Conservation (phyloP, 768 basidiomycete genomes). For the Coprinopsis cinerea region DNA sequence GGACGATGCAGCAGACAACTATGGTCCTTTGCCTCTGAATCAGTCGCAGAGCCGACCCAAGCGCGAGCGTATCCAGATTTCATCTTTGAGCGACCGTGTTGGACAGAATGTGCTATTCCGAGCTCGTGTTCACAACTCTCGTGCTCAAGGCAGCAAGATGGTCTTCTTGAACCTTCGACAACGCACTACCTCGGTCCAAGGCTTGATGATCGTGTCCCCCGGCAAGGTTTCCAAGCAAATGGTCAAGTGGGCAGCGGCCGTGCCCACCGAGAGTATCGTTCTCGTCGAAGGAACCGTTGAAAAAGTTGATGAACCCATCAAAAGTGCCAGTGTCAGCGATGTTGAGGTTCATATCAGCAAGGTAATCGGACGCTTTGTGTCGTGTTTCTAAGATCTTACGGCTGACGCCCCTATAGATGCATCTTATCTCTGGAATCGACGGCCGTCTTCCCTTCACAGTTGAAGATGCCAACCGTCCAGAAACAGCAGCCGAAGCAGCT, state of each 20-base stretch:
- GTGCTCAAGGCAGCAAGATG: slow-evolving; percentile 93
- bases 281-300: slow-evolving; percentile 81
- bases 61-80: slow-evolving; percentile 57
- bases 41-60: slow-evolving; percentile 79
- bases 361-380: slow-evolving; percentile 45
- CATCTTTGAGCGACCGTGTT: slow-evolving; percentile 55
- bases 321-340: slow-evolving; percentile 83
- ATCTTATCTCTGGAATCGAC: slow-evolving; percentile 78
- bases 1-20: slow-evolving; percentile 77
- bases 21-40: slow-evolving; percentile 85
- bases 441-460: slow-evolving; percentile 81
- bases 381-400: neutral
- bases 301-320: slow-evolving; percentile 78
- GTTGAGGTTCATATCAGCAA: slow-evolving; percentile 82
- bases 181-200: slow-evolving; percentile 81
- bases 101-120: slow-evolving; percentile 79
- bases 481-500: slow-evolving; percentile 55
- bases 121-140: slow-evolving; percentile 85
- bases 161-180: slow-evolving; percentile 92
- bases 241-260: slow-evolving; percentile 82
- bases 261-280: slow-evolving; percentile 86
- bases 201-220: slow-evolving; percentile 63
- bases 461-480: slow-evolving; percentile 87
- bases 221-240: slow-evolving; percentile 92
- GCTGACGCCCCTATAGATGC: slow-evolving; percentile 45